Percentiles rank a stretch among this genome's conserved stretches.
Evolutionary conservation across 2,329 filamentous ascomycete genomes (phyloP).

Genomic region (Dothistroma septosporum): DNA sequence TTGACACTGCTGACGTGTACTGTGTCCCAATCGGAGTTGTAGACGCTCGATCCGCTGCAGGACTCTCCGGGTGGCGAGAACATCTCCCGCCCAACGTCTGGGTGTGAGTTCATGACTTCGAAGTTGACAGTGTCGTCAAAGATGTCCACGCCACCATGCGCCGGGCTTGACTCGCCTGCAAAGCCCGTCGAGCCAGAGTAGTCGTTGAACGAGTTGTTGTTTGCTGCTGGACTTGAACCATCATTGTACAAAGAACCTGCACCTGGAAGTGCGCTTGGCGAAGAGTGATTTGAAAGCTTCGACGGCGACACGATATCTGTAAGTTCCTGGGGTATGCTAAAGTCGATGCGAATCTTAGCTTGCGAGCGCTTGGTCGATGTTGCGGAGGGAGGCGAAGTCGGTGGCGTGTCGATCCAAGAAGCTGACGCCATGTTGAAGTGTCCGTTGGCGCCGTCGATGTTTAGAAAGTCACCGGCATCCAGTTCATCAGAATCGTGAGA

Average conservation of each 20-base stretch:
- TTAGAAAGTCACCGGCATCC: slow-evolving; percentile 30
- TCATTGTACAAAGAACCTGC: slow-evolving; percentile 14
- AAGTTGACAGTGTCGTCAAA: slow-evolving; percentile 23
- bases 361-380: slow-evolving; percentile 11
- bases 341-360: slow-evolving; percentile 21
- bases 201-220: slow-evolving; percentile 12
- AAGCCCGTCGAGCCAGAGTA: slow-evolving; percentile 15
- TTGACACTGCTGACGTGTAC: slow-evolving; percentile 22
- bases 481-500: slow-evolving; percentile 29
- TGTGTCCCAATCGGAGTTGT: slow-evolving; percentile 28
- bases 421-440: slow-evolving; percentile 22
- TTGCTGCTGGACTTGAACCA: slow-evolving; percentile 19
- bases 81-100: slow-evolving; percentile 22
- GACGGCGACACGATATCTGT: slow-evolving; percentile 24
- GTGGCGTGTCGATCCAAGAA: slow-evolving; percentile 32
- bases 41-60: slow-evolving; percentile 27
- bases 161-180: slow-evolving; percentile 20
- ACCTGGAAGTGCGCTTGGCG: slow-evolving; percentile 16
- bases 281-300: slow-evolving; percentile 23
- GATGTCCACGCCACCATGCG: slow-evolving; percentile 19
- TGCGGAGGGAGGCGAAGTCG: slow-evolving; percentile 28
- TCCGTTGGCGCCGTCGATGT: slow-evolving; percentile 24
- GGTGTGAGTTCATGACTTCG: slow-evolving; percentile 24
- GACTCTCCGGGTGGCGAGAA: slow-evolving; percentile 31
- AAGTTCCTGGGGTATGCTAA: slow-evolving; percentile 19